Conservation (phyloP, 306 rosid species). For the Corylus avellana region DNA sequence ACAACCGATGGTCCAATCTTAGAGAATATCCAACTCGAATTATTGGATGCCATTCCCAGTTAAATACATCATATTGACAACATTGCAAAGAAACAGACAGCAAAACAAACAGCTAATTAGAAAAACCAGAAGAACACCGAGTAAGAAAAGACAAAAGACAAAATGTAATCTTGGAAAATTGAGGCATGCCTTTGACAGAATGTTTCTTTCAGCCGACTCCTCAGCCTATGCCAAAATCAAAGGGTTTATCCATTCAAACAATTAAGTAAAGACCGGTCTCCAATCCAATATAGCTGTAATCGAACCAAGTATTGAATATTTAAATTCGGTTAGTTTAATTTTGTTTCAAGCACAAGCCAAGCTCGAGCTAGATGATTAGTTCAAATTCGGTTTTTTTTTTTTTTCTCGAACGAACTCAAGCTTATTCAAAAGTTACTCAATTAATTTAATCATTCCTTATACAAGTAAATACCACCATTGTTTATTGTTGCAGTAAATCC, state of each 20-base stretch:
- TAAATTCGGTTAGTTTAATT: too few species aligned
- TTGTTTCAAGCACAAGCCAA: too few species aligned
- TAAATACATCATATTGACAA: neutral
- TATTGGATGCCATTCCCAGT: neutral
- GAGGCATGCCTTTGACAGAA: neutral
- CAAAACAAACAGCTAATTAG: neutral
- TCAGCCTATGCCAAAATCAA: neutral
- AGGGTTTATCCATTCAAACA: neutral
- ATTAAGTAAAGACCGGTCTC: neutral
- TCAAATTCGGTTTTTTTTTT: too few species aligned
- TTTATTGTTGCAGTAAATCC: too few species aligned
- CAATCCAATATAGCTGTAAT: too few species aligned
- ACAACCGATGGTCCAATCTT: neutral
- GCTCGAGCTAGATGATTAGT: too few species aligned
- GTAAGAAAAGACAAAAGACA: neutral
- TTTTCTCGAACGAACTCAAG: too few species aligned
- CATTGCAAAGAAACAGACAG: neutral
- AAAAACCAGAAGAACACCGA: neutral
- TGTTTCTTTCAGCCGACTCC: neutral
- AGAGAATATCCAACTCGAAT: neutral
- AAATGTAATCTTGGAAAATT: neutral
- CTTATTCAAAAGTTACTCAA: too few species aligned
- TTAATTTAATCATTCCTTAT: too few species aligned
- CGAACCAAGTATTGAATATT: too few species aligned
- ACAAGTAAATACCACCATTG: too few species aligned